phyloP scores from a whole-genome alignment of 345 rosid genomes.

The Ceriops tagal region DNA sequence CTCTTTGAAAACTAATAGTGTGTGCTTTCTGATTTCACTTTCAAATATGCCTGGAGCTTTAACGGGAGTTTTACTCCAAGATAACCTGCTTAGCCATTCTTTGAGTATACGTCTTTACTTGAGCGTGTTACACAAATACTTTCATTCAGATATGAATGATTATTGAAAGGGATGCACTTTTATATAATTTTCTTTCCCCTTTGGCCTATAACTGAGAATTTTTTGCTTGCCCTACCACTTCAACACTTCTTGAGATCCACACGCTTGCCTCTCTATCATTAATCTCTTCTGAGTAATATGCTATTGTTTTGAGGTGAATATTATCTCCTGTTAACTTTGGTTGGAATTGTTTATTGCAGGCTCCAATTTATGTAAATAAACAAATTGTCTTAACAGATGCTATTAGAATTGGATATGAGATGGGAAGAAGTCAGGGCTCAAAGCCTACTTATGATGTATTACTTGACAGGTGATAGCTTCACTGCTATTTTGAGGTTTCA shows the following conservation, averaged over 20 bases:
- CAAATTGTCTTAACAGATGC: slow-evolving; percentile 74
- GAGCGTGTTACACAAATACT: no score
- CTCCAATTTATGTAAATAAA: slow-evolving; percentile 80
- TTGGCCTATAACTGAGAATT: no score
- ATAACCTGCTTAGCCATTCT: background rate
- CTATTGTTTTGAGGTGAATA: slow-evolving; percentile 2
- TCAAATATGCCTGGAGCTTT: background rate
- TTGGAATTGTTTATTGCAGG: slow-evolving; percentile 42
- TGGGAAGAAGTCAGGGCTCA: slow-evolving; percentile 39
- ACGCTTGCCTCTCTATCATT: background rate
- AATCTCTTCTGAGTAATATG: background rate
- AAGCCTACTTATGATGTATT: slow-evolving; percentile 64
- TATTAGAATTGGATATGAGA: slow-evolving; percentile 67
- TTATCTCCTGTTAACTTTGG: slow-evolving; percentile 12
- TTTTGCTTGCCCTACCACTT: background rate
- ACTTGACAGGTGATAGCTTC: slow-evolving; percentile 62
- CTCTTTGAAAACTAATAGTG: no score
- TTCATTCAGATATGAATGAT: no score
- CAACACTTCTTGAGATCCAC: background rate
- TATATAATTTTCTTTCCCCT: no score
- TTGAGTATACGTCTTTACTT: no score
- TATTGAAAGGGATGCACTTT: no score
- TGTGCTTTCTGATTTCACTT: background rate
- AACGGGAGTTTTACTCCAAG: no score
- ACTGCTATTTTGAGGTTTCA: slow-evolving; percentile 3